Base-by-base conservation (phyloP, 148 eudicot species). In the Chenopodium formosanum region DNA sequence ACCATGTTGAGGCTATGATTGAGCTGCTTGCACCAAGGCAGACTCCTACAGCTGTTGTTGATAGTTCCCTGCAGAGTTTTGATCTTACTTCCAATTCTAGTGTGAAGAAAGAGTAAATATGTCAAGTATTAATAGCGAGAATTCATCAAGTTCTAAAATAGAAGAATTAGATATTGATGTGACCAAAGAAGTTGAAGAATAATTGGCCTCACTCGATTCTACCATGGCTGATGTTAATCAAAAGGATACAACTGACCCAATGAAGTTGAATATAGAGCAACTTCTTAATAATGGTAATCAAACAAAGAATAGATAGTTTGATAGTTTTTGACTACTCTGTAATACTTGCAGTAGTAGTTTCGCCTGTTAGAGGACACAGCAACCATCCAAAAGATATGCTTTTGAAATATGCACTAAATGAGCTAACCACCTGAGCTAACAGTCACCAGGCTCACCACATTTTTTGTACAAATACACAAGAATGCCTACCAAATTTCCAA, bases 131-230 rank as follows among this genome's bases (percentile, higher is more conserved):
- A 77, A 77, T 50, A 74, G 63, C 81, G 65, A 44, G 46, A 48
- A 75, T 31, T 73, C 87, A 71, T 84, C 89, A 48, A 83, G 80
- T 79, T 63, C 77, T 12, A 32, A 32, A 32, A 32, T 2, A 32
- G 34, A 32, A 32, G 34, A 32, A 1, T 32, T 32, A 32, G 34
- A 32, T 32, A 32, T 91, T n/a, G 97, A 95, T 82, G 90, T 95
- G 37, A 90, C 92, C 1, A 89, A 83, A 87, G 97, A 95, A 92
- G 97, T 90, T 37, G 99, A 93, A 84, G 99, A 93, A 87, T 95
- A 95, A 78, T 78, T 95, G 81, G 90, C 94, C 53, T 68, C 90
- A 68, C 85, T 92, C 31, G 87, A 87, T 78, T 85, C 90, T 34
- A 79, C 89, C 1, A 40, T 79, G 74, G 79, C 78, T 17, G 67